phyloP scores from a whole-genome alignment of 441 rosid species.

The Gossypium lobatum region DNA sequence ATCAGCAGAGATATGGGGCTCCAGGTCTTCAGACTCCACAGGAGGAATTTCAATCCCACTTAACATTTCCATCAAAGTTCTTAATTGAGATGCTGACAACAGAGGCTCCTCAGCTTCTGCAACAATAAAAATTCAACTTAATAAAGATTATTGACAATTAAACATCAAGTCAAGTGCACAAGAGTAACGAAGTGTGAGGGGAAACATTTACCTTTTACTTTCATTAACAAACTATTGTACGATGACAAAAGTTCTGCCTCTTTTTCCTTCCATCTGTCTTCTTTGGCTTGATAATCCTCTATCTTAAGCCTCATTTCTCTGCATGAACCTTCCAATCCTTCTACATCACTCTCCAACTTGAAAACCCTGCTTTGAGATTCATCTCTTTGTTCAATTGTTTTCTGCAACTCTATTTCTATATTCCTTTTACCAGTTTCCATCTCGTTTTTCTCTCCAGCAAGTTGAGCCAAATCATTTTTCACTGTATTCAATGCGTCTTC shows the following conservation, averaged over 20 bases:
- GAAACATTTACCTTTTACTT: constrained; percentile 5
- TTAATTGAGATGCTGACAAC: constrained; percentile 48
- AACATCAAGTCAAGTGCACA: not conserved
- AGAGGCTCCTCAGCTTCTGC: constrained; percentile 49
- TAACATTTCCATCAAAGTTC: constrained; percentile 54
- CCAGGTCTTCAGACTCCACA: constrained; percentile 31
- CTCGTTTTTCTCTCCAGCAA: constrained; percentile 46
- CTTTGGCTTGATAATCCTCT: constrained; percentile 35
- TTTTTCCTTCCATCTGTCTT: constrained; percentile 15
- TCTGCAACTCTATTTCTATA: constrained; percentile 52
- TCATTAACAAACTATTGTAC: constrained; percentile 1
- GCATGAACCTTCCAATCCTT: constrained; percentile 42
- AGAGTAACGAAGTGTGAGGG: not conserved
- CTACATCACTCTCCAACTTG: constrained; percentile 49
- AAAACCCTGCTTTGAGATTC: constrained; percentile 40
- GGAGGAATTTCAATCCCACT: constrained; percentile 33
- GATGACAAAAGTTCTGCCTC: constrained; percentile 10
- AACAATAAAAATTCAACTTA: constrained; percentile 15
- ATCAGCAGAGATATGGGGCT: constrained; percentile 36
- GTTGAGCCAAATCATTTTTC: constrained; percentile 34
- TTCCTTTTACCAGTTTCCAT: constrained; percentile 38
- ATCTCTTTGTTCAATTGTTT: constrained; percentile 48
- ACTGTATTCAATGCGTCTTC: constrained; percentile 55
- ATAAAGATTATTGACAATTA: not conserved
- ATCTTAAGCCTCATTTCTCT: constrained; percentile 40